Base-by-base conservation (phyloP, 495 filamentous ascomycete species). In the Schizothecium vesticola region DNA sequence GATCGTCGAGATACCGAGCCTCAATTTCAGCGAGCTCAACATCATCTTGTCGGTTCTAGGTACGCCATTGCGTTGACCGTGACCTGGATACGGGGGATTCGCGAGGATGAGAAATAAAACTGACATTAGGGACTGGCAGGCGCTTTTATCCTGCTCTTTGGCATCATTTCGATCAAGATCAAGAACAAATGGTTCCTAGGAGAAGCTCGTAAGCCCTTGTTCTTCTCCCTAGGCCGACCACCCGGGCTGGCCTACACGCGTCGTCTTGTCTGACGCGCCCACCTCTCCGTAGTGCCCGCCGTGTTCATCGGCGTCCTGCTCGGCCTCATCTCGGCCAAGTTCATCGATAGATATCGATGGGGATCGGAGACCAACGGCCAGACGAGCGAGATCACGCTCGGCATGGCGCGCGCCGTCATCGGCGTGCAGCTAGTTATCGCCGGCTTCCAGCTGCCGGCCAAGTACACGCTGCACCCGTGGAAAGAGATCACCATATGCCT, bases 391-490 rank as follows among this genome's bases (percentile, higher is more conserved):
- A 82, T 86, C 61, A 82, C 83, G 16, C 83, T 81, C 75, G 80
- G 63, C 55, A 25, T 65, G 22, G 63, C 80, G 61, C 79, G 86
- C 16, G 73, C 87, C 56, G 82, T 86, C 58, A 85, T 87, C 69
- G 83, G 84, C 22, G 82, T 87, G 55, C 85, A 86, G 72, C 76
- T 87, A 25, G 91, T 96, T 33, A 83, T 96, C 29, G 91, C 92
- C 11, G 93, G 93, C 56, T 89, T 94, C 19, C 93, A 96, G 74
- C 81, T 97, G 9, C 93, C 93, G 3, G 90, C 88, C 69, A 91
- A 88, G 64, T 96, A 96, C 77, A 78, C 93, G n/a, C 80, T 83
- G 75, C 82, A 81, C 58, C 88, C 91, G 83, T 91, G 90, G 89
- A 90, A 87, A 72, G 87, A 87, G 65, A 79, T 97, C 59, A 78